phyloP scores from a whole-genome alignment of 805 yeast species.

The Wickerhamiella alocasiicola region DNA sequence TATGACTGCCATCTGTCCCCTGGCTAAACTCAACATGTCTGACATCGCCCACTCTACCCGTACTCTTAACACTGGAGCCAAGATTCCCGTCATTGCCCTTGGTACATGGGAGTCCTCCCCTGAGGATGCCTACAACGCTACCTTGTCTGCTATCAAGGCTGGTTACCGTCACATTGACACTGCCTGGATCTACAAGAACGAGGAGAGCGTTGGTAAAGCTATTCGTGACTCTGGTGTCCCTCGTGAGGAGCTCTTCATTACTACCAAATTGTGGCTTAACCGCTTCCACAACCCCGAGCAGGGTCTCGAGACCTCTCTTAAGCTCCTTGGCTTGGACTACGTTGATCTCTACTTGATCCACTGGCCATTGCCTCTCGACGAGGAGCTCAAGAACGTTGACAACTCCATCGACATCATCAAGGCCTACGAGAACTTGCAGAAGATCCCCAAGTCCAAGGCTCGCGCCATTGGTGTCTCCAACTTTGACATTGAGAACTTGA shows the following conservation, averaged over 20 bases:
- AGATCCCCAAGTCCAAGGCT: slow-evolving; percentile 38
- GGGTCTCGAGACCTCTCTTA: slow-evolving; percentile 41
- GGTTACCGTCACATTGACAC: slow-evolving; percentile 70
- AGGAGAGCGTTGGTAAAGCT: slow-evolving; percentile 48
- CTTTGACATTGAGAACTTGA: slow-evolving; percentile 42
- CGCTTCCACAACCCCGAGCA: slow-evolving; percentile 30
- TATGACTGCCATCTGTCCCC: no score
- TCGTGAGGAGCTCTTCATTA: slow-evolving; percentile 44
- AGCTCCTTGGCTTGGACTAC: slow-evolving; percentile 43
- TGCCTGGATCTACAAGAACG: slow-evolving; percentile 59
- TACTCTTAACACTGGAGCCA: slow-evolving; percentile 43
- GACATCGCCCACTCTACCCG: slow-evolving; percentile 21
- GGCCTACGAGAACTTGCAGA: slow-evolving; percentile 55
- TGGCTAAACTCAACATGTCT: no score
- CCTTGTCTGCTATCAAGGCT: slow-evolving; percentile 45
- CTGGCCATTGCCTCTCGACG: slow-evolving; percentile 42
- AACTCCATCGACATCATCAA: slow-evolving; percentile 30
- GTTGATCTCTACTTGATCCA: slow-evolving; percentile 56
- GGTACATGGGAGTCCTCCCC: slow-evolving; percentile 47
- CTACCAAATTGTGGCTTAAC: slow-evolving; percentile 49
- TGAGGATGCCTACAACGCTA: slow-evolving; percentile 39
- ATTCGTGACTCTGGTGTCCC: slow-evolving; percentile 33
- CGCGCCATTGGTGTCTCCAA: slow-evolving; percentile 71
- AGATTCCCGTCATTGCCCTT: slow-evolving; percentile 55
- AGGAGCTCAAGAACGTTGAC: slow-evolving; percentile 8